These are phyloP conservation scores for Fusarium udum DNA, from an alignment of 2,329 filamentous ascomycete species.

Conservation along the genomic window DNA sequence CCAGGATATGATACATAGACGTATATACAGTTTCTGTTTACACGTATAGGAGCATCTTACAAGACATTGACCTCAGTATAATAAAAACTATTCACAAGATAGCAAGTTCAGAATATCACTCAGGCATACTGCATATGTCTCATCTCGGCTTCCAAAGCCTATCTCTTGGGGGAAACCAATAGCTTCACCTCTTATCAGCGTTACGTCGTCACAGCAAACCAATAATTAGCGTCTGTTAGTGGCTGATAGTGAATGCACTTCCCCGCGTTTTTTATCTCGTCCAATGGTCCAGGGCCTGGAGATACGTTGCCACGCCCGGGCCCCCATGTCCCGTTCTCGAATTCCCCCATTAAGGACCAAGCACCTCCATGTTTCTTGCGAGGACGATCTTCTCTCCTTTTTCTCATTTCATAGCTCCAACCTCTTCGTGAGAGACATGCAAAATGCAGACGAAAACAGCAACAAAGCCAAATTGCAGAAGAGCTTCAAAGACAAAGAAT, in stretches of 20 bases:
- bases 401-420: neutral
- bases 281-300: constrained; percentile 4
- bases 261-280: constrained; percentile 38
- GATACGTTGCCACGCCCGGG: constrained; percentile 20
- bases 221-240: constrained; percentile 8
- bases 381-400: constrained; percentile 9
- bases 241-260: constrained; percentile 38
- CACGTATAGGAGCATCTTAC: neutral
- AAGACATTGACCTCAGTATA: neutral
- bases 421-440: neutral
- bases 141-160: constrained; percentile 3
- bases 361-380: neutral
- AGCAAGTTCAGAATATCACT: neutral
- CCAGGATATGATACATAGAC: neutral
- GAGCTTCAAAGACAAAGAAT: constrained; percentile 22
- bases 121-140: neutral
- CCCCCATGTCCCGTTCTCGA: neutral
- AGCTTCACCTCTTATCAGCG: constrained; percentile 26
- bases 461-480: constrained; percentile 18
- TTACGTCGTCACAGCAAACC: neutral
- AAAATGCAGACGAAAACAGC: constrained; percentile 23
- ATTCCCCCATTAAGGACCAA: neutral
- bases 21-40: neutral
- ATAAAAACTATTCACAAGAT: neutral
- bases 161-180: constrained; percentile 4